Percentiles rank a stretch among this genome's conserved stretches.
phyloP scores from a whole-genome alignment of 2,329 filamentous ascomycete genomes.

The Xenosphaeropsis pyriputrescens region DNA sequence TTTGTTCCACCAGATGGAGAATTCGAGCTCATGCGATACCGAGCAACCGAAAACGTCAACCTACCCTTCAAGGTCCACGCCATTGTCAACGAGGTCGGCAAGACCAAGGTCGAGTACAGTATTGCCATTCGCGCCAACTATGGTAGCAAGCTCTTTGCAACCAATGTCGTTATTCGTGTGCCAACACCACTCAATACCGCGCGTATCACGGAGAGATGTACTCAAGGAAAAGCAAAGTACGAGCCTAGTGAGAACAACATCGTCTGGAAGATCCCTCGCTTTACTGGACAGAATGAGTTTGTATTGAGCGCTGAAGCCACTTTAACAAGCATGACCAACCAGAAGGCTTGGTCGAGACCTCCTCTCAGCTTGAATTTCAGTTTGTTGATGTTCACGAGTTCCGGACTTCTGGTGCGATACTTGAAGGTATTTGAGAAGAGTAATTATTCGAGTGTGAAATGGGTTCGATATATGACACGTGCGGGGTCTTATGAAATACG shows the following conservation, averaged over 20 bases:
- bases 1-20: constrained; percentile 95
- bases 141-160: constrained; percentile 88
- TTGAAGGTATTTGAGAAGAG: constrained; percentile 98
- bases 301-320: constrained; percentile 89
- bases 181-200: constrained; percentile 95
- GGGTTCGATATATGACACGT: constrained; percentile 97
- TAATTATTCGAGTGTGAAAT: constrained; percentile 97
- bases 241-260: constrained; percentile 97
- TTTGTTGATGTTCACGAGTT: constrained; percentile 95
- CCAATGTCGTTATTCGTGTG: constrained; percentile 87
- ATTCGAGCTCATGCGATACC: constrained; percentile 97
- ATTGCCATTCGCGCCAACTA: constrained; percentile 97
- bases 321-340: constrained; percentile 92
- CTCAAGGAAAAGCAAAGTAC: constrained; percentile 95
- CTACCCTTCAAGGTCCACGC: constrained; percentile 97
- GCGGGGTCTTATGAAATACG: constrained; percentile 96
- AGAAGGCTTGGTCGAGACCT: constrained; percentile 91
- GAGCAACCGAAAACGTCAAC: constrained; percentile 96
- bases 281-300: constrained; percentile 94
- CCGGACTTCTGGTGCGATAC: constrained; percentile 81
- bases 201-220: constrained; percentile 81
- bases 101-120: constrained; percentile 96
- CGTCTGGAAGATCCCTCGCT: constrained; percentile 97
- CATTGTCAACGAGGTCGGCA: constrained; percentile 94
- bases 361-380: constrained; percentile 87